Evolutionary conservation across 2,329 filamentous ascomycete genomes (phyloP).

Genomic region (Acephala macrosclerotiorum): DNA sequence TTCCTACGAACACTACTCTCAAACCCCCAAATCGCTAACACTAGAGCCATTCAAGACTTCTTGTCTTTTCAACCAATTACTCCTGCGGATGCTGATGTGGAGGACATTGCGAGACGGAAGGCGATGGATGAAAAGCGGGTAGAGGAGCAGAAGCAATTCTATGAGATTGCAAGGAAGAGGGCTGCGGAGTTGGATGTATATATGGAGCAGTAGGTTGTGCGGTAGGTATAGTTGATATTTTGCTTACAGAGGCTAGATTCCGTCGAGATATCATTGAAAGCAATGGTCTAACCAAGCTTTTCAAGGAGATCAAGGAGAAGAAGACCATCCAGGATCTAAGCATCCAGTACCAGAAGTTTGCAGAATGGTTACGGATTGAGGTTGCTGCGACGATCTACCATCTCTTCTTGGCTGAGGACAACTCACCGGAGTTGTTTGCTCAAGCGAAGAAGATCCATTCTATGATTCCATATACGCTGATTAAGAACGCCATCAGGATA

Average conservation of each 20-base stretch:
- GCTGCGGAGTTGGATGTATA: conserved; percentile 95
- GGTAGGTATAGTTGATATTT: background rate
- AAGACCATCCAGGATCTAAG: conserved; percentile 86
- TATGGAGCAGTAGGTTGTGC: conserved; percentile 81
- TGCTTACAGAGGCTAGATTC: conserved; percentile 52
- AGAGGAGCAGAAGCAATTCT: conserved; percentile 92
- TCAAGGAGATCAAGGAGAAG: conserved; percentile 92
- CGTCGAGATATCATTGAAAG: conserved; percentile 71
- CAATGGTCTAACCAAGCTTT: conserved; percentile 90
- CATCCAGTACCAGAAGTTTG: conserved; percentile 96
- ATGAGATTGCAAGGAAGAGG: conserved; percentile 90
- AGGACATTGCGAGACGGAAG: conserved; percentile 82
- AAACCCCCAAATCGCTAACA: conserved; percentile 83
- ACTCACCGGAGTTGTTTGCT: conserved; percentile 94
- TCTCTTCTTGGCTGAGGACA: conserved; percentile 96
- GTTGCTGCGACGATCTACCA: conserved; percentile 97
- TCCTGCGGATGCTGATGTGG: conserved; percentile 80
- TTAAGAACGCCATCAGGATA: conserved; percentile 97
- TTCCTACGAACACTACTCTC: conserved; percentile 88
- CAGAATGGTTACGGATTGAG: conserved; percentile 97
- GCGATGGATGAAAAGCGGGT: conserved; percentile 86
- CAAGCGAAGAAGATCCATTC: conserved; percentile 95
- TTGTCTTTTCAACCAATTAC: conserved; percentile 75
- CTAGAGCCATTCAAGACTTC: conserved; percentile 85
- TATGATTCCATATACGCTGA: conserved; percentile 86